These are phyloP conservation scores for Lipomyces mesembrius DNA, from an alignment of 805 yeast genomes.

Conservation along the genomic window DNA sequence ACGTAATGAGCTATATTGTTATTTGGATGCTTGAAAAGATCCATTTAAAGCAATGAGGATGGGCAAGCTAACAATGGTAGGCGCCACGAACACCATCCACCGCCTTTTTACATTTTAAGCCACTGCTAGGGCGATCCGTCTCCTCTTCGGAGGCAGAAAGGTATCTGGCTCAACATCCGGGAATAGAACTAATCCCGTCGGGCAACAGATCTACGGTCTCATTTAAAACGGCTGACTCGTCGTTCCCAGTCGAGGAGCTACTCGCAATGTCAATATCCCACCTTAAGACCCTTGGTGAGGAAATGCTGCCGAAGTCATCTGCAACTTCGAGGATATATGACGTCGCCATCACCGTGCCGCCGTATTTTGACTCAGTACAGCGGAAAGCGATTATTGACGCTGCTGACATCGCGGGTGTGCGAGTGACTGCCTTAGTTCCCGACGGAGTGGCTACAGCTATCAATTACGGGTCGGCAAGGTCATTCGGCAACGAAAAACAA, in stretches of 20 bases:
- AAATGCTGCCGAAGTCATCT: conserved; percentile 59
- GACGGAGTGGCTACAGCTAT: conserved; percentile 93
- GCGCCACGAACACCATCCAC: conserved; percentile 75
- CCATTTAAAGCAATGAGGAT: neutral
- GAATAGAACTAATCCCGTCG: conserved; percentile 53
- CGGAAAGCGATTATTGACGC: conserved; percentile 75
- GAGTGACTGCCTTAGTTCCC: conserved; percentile 71
- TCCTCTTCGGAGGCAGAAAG: conserved; percentile 53
- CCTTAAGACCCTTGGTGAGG: conserved; percentile 65
- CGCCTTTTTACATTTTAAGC: conserved; percentile 69
- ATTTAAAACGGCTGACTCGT: conserved; percentile 55
- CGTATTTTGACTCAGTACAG: conserved; percentile 65
- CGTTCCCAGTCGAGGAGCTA: conserved; percentile 72
- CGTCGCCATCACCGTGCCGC: conserved; percentile 78
- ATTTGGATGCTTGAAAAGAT: neutral
- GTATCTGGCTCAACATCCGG: conserved; percentile 64
- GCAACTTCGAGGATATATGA: conserved; percentile 59
- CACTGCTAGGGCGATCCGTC: conserved; percentile 63
- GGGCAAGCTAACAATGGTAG: conserved; percentile 40
- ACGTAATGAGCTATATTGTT: conserved; percentile 55
- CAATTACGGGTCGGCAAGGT: conserved; percentile 69
- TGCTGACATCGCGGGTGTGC: conserved; percentile 68
- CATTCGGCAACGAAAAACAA: conserved; percentile 54
- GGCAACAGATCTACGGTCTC: conserved; percentile 60
- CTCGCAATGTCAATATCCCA: conserved; percentile 81